A percentile compares a stretch with the other conserved stretches of the same genome.
Conservation (phyloP, 768 basidiomycete genomes). For the Hygrophoropsis aurantiaca region DNA sequence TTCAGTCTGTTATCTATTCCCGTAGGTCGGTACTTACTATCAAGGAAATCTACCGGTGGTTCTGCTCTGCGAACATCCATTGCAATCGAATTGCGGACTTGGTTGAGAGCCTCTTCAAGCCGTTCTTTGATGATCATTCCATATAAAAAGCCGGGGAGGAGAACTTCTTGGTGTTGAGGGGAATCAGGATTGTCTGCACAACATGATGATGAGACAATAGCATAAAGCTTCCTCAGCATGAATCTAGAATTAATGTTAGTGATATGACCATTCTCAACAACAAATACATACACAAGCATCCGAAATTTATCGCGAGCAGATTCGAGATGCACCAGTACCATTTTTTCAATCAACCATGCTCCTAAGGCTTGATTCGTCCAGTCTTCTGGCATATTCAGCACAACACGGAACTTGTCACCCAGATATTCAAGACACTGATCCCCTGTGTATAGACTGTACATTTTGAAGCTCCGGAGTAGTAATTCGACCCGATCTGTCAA, state of each 20-base stretch:
- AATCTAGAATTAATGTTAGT: conserved; percentile 53
- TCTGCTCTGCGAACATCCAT: conserved; percentile 77
- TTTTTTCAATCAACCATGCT: conserved; percentile 75
- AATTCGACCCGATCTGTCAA: conserved; percentile 96
- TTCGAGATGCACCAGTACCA: conserved; percentile 88
- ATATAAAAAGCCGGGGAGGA: conserved; percentile 90
- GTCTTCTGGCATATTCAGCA: conserved; percentile 89
- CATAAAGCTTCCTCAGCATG: conserved; percentile 95
- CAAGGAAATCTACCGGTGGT: conserved; percentile 79
- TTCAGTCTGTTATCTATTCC: conserved; percentile 6
- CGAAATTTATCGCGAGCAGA: conserved; percentile 91
- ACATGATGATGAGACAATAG: conserved; percentile 85
- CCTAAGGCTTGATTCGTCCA: conserved; percentile 85
- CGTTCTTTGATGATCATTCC: conserved; percentile 98
- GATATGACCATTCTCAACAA: conserved; percentile 2
- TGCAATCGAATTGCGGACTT: conserved; percentile 66
- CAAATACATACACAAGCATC: conserved; percentile 76
- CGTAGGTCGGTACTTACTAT: conserved; percentile 54
- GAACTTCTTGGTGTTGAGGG: conserved; percentile 96
- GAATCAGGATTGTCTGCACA: conserved; percentile 98
- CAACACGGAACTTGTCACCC: conserved; percentile 94
- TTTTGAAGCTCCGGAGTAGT: conserved; percentile 92
- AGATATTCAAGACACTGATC: conserved; percentile 93
- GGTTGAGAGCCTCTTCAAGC: conserved; percentile 83
- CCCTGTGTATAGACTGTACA: conserved; percentile 82